phyloP scores from a whole-genome alignment of 768 basidiomycete genomes.

The Agrocybe chaxingu region DNA sequence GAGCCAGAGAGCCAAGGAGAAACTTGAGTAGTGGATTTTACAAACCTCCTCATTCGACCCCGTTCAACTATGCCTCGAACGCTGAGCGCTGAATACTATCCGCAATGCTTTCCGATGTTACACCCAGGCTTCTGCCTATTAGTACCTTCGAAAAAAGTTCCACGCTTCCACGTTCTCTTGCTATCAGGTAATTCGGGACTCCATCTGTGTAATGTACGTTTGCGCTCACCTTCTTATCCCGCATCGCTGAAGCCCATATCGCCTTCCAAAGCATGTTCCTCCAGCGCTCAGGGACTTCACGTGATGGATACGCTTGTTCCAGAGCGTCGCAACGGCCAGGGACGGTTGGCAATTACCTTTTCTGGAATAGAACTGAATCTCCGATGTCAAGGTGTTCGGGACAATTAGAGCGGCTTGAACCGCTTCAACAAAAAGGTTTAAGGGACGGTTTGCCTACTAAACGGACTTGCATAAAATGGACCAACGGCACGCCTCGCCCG shows the following conservation, averaged over 20 bases:
- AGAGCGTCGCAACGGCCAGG: not conserved
- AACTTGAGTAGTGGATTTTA: no score
- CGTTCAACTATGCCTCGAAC: no score
- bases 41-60: no score
- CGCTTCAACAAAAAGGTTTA: conserved; percentile 11
- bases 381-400: conserved; percentile 17
- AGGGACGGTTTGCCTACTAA: conserved; percentile 16
- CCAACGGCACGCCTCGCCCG: not conserved
- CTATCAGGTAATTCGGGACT: no score
- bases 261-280: not conserved
- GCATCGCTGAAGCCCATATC: not conserved
- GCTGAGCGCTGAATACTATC: no score
- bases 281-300: not conserved
- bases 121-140: no score
- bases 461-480: conserved; percentile 16
- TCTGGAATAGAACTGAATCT: conserved; percentile 13
- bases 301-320: not conserved
- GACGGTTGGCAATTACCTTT: not conserved
- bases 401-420: conserved; percentile 7
- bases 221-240: no score
- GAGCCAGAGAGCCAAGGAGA: no score
- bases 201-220: no score
- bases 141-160: no score
- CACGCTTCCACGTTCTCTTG: no score
- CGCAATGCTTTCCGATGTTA: no score